phyloP scores from a whole-genome alignment of 768 basidiomycete species.

The Cyathus striatus region DNA sequence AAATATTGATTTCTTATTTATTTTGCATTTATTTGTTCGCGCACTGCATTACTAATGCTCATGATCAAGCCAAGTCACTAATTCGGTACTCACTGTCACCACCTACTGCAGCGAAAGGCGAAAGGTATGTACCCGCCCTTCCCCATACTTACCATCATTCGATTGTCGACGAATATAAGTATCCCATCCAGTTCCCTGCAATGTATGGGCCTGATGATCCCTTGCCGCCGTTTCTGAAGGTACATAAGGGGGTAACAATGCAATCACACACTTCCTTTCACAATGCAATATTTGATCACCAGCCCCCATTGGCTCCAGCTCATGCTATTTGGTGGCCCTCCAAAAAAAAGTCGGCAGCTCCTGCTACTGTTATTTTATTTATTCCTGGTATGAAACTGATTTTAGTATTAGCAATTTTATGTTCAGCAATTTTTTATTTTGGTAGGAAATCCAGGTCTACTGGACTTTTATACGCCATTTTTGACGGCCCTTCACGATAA shows the following conservation, averaged over 20 bases:
- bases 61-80: too few species aligned
- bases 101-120: too few species aligned
- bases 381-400: slow-evolving; percentile 36
- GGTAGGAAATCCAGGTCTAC: slow-evolving; percentile 53
- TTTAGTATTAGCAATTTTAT: slow-evolving; percentile 1
- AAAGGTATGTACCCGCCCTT: too few species aligned
- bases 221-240: slow-evolving; percentile 8
- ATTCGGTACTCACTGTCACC: too few species aligned
- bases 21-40: too few species aligned
- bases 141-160: too few species aligned
- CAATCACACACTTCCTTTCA: slow-evolving; percentile 6
- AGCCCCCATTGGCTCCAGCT: slow-evolving; percentile 29
- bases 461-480: slow-evolving; percentile 66
- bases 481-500: slow-evolving; percentile 43
- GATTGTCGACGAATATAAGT: too few species aligned
- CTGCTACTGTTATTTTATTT: slow-evolving; percentile 37
- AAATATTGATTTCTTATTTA: too few species aligned
- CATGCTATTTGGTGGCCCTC: slow-evolving; percentile 53
- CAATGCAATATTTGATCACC: slow-evolving; percentile 34
- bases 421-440: not conserved
- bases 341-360: slow-evolving; percentile 11
- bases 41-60: too few species aligned
- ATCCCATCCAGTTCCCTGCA: too few species aligned
- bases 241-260: not conserved
- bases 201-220: too few species aligned